Base-by-base conservation (phyloP, 768 basidiomycete species). In the Baorangia bicolor region DNA sequence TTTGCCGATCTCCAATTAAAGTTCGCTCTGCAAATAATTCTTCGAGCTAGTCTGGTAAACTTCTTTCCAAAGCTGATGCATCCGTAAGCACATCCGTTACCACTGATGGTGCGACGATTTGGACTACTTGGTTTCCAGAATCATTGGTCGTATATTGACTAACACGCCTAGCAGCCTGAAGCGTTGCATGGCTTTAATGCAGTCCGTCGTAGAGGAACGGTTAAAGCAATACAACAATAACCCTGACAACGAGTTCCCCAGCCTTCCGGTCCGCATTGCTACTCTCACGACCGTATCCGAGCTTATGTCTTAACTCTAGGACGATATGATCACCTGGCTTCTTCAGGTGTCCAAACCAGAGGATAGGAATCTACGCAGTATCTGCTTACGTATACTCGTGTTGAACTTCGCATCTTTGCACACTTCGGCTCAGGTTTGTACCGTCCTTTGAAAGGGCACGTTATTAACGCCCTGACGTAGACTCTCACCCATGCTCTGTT, bases 261-360 rank as follows among this genome's bases (percentile, higher is more conserved):
- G 59, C 37, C 69, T 73, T 55, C 77, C 77, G 34, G 76, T 75
- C 45, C 11, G 69, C 61, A 35, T 33, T 56, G 16, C 21, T 37
- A 14, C 43, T 56, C 48, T 31, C 49, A 42, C 20, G 31, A 46
- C 27, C 8, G 30, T 49, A 42, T 51, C 31, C 35, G 33, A 49
- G 46, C 58, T 64, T 5, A 63, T 28, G 31, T 43, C 27, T 46
- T 38, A 13, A 28, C 3, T 33, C 20, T 44, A 75, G 75, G 71
- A 74, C 41, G 77, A 78, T 57, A 44, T 77, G 61, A 66, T 78
- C 13, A 69, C 68, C 31, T 77, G 75, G 78, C 61, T 78, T n/a
- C 68, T 78, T 59, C 70, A 70, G 11, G 69, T 69, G 13, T 66
- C 69, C 25, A 53, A 53, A 50, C 67, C 39, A 39, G 63, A 62